Conservation (phyloP, 148 eudicot species). For the Hydrangea macrophylla region DNA sequence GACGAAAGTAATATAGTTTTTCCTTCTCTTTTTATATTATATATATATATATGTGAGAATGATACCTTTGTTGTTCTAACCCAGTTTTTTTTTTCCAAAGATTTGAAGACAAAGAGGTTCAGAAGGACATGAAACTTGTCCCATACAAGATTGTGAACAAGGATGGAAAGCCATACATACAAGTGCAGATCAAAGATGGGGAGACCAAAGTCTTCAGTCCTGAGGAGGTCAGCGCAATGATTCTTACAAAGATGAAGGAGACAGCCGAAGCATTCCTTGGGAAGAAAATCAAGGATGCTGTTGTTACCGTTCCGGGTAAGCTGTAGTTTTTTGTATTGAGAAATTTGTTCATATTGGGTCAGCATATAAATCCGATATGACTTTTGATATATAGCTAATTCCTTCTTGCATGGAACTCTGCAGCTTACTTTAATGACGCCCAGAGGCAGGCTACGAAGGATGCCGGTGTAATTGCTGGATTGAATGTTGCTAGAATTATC, state of each 20-base stretch:
- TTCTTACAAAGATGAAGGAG: slow-evolving; percentile 32
- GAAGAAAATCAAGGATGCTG: slow-evolving; percentile 35
- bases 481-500: slow-evolving; percentile 62
- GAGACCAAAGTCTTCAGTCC: slow-evolving; percentile 44
- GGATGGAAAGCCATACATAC: slow-evolving; percentile 33
- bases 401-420: slow-evolving; percentile 7
- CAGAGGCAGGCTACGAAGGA: slow-evolving; percentile 69
- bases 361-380: too few species aligned
- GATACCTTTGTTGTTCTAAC: background rate
- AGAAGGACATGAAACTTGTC: slow-evolving; percentile 35
- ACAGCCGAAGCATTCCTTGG: slow-evolving; percentile 41
- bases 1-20: slow-evolving; percentile 45
- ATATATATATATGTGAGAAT: background rate
- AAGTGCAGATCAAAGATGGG: slow-evolving; percentile 37
- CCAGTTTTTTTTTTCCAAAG: slow-evolving; percentile 3
- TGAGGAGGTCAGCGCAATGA: slow-evolving; percentile 36
- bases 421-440: slow-evolving; percentile 75
- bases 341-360: background rate
- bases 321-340: background rate
- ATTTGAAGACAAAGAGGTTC: slow-evolving; percentile 40
- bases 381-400: too few species aligned
- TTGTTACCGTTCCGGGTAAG: slow-evolving; percentile 34
- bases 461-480: slow-evolving; percentile 58
- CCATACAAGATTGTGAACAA: slow-evolving; percentile 36
- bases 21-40: background rate